Base-by-base conservation (phyloP, 768 basidiomycete genomes). In the Agrocybe pediades region DNA sequence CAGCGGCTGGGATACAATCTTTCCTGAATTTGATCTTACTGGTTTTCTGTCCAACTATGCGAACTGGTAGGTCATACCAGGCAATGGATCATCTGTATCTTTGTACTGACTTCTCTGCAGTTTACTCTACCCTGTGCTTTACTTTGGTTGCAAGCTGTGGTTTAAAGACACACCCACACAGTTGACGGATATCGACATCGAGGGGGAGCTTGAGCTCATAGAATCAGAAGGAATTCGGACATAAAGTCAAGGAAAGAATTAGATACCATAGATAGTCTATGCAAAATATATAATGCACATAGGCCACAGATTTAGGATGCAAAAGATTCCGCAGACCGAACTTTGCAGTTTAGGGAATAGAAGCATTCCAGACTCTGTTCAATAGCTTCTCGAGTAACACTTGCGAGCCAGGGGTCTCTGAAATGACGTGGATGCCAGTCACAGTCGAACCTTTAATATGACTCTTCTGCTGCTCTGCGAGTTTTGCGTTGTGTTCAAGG, bases 321-420 rank as follows among this genome's bases (percentile, higher is more conserved):
- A n/a, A n/a, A n/a, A n/a, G n/a, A n/a, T n/a, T n/a, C n/a, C n/a
- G n/a, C n/a, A n/a, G n/a, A n/a, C n/a, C n/a, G n/a, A n/a, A n/a
- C n/a, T n/a, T 43, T 9, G n/a, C 21, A 51, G 17, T n/a, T 36
- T 27, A 15, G 23, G 27, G 25, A 27, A 50, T 2, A 11, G 74
- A 66, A 49, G 48, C 59, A 9, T 72, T 80, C 86, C 87, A 90
- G 16, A 90, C 74, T 50, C 88, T 77, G 49, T 74, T 56, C 11
- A 80, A 58, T 54, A 90, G 58, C 6, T 83, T 52, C 15, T 67
- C 61, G 13, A 88, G 59, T 40, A 91, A 71, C 0, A 52, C 65
- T 23, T 71, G 69, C 6, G 80, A 73, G 3, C 90, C 90, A n/a
- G 90, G 90, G 9, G 88, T 91, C 36, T 71, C 54, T n/a, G 71